Conservation (phyloP, 306 rosid genomes). For the Heteromeles arbutifolia region DNA sequence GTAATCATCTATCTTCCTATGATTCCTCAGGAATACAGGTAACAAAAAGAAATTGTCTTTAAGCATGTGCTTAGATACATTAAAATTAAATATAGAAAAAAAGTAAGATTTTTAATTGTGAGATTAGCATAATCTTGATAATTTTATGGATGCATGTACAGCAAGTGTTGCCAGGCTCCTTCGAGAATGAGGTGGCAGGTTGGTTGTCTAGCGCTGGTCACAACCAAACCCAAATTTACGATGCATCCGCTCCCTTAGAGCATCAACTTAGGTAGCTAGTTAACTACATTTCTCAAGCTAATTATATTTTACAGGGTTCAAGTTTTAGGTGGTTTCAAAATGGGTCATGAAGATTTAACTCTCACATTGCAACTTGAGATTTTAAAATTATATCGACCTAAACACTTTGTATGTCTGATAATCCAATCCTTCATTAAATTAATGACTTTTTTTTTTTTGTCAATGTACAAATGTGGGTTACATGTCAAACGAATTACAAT, state of each 20-base stretch:
- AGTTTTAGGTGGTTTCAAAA: not conserved
- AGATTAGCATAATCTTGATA: not conserved
- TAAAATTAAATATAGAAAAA: too few species aligned
- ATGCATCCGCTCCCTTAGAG: conserved; percentile 46
- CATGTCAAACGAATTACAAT: too few species aligned
- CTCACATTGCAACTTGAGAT: not conserved
- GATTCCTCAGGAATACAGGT: conserved; percentile 58
- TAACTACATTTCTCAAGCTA: not conserved
- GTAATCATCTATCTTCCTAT: conserved; percentile 45
- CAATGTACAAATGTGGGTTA: not conserved
- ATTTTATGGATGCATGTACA: not conserved
- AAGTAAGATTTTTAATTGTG: not conserved
- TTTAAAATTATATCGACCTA: too few species aligned
- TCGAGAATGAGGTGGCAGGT: conserved; percentile 38
- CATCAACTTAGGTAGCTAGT: conserved; percentile 43
- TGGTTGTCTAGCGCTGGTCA: conserved; percentile 55
- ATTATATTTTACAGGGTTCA: not conserved
- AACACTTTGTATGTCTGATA: not conserved
- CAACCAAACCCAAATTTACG: conserved; percentile 43
- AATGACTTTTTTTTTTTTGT: too few species aligned
- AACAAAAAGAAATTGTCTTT: not conserved
- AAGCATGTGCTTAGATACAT: not conserved
- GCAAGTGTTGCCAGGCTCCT: conserved; percentile 33
- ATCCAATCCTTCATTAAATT: too few species aligned
- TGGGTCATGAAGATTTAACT: too few species aligned